A percentile compares a stretch with the other conserved stretches of the same genome.
These are phyloP conservation scores for Hypoxylon sp. DNA, from an alignment of 2,329 filamentous ascomycete genomes.

Conservation along the genomic window DNA sequence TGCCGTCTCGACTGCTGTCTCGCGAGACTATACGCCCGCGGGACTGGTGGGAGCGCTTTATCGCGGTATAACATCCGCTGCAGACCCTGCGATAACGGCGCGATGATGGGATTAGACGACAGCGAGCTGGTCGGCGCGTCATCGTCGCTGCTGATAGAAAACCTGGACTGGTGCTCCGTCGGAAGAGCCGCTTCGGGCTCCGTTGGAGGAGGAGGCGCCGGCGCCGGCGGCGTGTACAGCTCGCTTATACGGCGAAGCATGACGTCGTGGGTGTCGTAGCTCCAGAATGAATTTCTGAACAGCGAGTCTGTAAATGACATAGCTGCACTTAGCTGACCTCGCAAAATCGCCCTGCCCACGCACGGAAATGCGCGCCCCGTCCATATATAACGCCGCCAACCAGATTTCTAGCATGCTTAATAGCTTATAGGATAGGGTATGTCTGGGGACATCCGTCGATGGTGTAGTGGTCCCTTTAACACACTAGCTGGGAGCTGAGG, in stretches of 20 bases:
- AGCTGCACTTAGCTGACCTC: conserved; percentile 9
- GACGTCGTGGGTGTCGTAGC: conserved; percentile 35
- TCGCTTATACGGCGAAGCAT: conserved; percentile 38
- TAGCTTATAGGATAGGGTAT: conserved; percentile 8
- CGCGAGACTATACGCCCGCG: conserved; percentile 21
- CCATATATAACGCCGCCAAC: conserved; percentile 20
- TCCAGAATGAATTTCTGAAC: conserved; percentile 44
- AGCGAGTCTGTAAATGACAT: conserved; percentile 42
- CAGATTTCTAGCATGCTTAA: neutral
- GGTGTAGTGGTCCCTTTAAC: conserved; percentile 16
- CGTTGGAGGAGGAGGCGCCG: neutral
- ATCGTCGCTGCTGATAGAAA: conserved; percentile 42
- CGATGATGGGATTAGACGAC: conserved; percentile 25
- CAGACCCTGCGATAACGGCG: conserved; percentile 19
- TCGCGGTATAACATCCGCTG: conserved; percentile 13
- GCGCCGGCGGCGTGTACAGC: conserved; percentile 13
- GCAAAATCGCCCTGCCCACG: neutral
- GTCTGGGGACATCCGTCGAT: conserved; percentile 36
- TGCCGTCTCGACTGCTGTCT: conserved; percentile 6
- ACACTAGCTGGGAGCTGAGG: neutral
- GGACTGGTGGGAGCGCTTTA: conserved; percentile 28
- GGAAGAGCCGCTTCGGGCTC: conserved; percentile 1
- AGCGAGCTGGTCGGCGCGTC: conserved; percentile 20
- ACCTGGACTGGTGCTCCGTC: conserved; percentile 34
- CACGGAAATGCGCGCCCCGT: conserved; percentile 1